These are phyloP conservation scores for Maudiozyma pseudohumilis DNA, from an alignment of 805 yeast species.

Conservation along the genomic window DNA sequence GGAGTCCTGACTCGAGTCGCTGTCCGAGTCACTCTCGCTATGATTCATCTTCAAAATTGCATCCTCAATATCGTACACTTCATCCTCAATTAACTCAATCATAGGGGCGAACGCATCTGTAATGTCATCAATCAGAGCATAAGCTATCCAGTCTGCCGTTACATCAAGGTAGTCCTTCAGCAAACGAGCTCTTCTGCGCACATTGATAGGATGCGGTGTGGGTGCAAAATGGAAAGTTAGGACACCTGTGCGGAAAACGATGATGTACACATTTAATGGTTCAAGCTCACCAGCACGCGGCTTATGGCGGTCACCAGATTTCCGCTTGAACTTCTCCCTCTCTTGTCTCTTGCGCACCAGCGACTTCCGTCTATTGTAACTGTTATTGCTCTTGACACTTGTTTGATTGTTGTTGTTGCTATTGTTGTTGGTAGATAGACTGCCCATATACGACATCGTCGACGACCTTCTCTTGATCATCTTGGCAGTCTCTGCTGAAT, in stretches of 20 bases:
- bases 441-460: background rate
- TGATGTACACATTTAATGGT: slow-evolving; percentile 86
- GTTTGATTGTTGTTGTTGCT: slow-evolving; percentile 4
- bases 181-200: slow-evolving; percentile 83
- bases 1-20: slow-evolving; percentile 30
- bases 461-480: slow-evolving; percentile 8
- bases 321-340: slow-evolving; percentile 32
- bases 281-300: slow-evolving; percentile 51
- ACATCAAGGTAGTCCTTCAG: slow-evolving; percentile 82
- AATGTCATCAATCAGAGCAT: slow-evolving; percentile 91
- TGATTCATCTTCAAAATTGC: slow-evolving; percentile 82
- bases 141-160: slow-evolving; percentile 93
- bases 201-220: slow-evolving; percentile 93
- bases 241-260: slow-evolving; percentile 86
- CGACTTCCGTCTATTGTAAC: slow-evolving; percentile 18
- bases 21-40: slow-evolving; percentile 37
- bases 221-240: slow-evolving; percentile 89
- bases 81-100: slow-evolving; percentile 89
- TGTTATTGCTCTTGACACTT: slow-evolving; percentile 4
- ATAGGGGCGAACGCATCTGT: slow-evolving; percentile 97
- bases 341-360: slow-evolving; percentile 27
- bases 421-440: background rate
- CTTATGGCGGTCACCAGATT: slow-evolving; percentile 36
- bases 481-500: background rate
- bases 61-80: slow-evolving; percentile 90